Percentiles rank a stretch among this genome's conserved stretches.
phyloP scores from a whole-genome alignment of 2,329 filamentous ascomycete species.

The Phialophora verrucosa region DNA sequence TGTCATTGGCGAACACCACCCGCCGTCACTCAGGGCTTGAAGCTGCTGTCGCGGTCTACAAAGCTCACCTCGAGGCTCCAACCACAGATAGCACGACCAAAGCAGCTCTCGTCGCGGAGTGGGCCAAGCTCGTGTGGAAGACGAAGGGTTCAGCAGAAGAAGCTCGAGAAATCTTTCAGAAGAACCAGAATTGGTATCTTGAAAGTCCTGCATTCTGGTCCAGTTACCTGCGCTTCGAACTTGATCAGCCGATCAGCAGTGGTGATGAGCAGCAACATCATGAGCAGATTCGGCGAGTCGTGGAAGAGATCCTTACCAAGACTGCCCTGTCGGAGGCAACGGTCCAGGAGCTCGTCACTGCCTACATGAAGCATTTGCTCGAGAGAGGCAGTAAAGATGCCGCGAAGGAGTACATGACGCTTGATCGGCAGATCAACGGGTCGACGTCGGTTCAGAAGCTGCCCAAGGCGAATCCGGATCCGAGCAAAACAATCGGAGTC shows the following conservation, averaged over 20 bases:
- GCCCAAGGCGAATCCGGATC: conserved; percentile 26
- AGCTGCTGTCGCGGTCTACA: conserved; percentile 81
- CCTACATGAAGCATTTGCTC: conserved; percentile 83
- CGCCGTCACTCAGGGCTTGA: conserved; percentile 83
- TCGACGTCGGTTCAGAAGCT: conserved; percentile 48
- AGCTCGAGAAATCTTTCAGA: conserved; percentile 80
- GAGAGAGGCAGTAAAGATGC: conserved; percentile 80
- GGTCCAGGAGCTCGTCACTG: conserved; percentile 75
- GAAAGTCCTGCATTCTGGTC: conserved; percentile 90
- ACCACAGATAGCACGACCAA: conserved; percentile 78
- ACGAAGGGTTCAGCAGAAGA: conserved; percentile 79
- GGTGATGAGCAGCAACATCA: conserved; percentile 70
- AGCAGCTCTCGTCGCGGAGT: conserved; percentile 84
- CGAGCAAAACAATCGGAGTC: conserved; percentile 19
- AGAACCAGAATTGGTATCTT: conserved; percentile 81
- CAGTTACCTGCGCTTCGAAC: conserved; percentile 85
- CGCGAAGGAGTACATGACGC: conserved; percentile 80
- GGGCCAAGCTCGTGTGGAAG: conserved; percentile 87
- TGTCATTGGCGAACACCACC: conserved; percentile 84
- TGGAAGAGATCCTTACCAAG: conserved; percentile 73
- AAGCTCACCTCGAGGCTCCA: conserved; percentile 76
- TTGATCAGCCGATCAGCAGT: conserved; percentile 74
- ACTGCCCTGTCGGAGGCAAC: conserved; percentile 70
- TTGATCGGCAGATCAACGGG: conserved; percentile 88
- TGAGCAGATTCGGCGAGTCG: conserved; percentile 78